Base-by-base conservation (phyloP, 176 grass and related monocot genomes). In the Cenchrus fungigraminus region DNA sequence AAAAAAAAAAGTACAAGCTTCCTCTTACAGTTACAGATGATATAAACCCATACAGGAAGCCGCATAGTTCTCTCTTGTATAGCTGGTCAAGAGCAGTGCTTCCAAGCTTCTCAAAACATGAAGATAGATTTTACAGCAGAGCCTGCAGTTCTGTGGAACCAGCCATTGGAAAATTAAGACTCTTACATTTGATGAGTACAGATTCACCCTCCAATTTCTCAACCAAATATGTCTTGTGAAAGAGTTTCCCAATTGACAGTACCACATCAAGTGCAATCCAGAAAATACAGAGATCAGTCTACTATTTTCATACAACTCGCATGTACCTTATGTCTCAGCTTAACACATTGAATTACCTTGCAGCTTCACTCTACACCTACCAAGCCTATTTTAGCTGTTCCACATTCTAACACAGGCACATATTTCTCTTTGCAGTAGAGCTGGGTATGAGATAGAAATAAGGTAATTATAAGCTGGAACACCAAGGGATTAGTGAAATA, bases 1-100 rank as follows among this genome's bases (percentile, higher is more conserved):
- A 52, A 72, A 50, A 6, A 52, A 72, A 50, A 78, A n/a, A n/a
- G 37, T 63, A 46, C 57, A 78, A 63, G 9, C 76, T 78, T 16
- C 37, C 79, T 19, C 54, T 71, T 46, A 82, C 79, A 45, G 57
- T 71, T 46, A 45, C 40, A 71, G 8, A 71, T 82, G 14, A 47
- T 32, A 52, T 14, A 8, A 6, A n/a, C 12, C 45, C 4, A 50
- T 8, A 50, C 2, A 40, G 37, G 37, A 40, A 40, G 37, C 37
- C 37, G 37, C 3, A 49, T 49, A 10, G 9, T 11, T 50, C 2
- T 82, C n/a, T 59, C 37, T 31, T 19, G 2, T 15, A 25, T 60
- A 7, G 12, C 34, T 71, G 22, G 80, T 73, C 19, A 54, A 61
- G 13, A 1, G 1, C 4, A 59, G 9, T 62, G 68, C 68, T 7